These are phyloP conservation scores for Scleroderma bovista DNA, from an alignment of 768 basidiomycete genomes.

Conservation along the genomic window DNA sequence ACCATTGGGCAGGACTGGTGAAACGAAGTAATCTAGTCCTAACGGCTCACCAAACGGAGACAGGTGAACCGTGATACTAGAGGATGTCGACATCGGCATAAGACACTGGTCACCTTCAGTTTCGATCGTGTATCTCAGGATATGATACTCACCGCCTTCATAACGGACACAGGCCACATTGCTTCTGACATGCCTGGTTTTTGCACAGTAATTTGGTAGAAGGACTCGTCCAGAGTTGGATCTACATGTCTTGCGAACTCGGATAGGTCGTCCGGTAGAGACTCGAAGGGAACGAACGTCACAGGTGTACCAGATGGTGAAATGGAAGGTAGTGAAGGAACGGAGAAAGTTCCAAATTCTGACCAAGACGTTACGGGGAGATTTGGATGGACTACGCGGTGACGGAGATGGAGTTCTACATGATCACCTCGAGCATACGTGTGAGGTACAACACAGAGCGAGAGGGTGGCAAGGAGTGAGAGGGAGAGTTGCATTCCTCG, in stretches of 20 bases:
- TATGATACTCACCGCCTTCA: slow-evolving; percentile 43
- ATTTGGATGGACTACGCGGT: slow-evolving; percentile 30
- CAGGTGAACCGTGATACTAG: slow-evolving; percentile 54
- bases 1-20: slow-evolving; percentile 63
- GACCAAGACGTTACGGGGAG: slow-evolving; percentile 20
- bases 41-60: slow-evolving; percentile 44
- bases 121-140: slow-evolving; percentile 10
- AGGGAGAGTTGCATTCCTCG: background rate
- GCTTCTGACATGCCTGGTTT: slow-evolving; percentile 38
- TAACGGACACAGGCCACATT: slow-evolving; percentile 27
- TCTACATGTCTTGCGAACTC: slow-evolving; percentile 38
- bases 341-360: slow-evolving; percentile 19
- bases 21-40: slow-evolving; percentile 68
- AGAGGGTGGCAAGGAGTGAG: slow-evolving; percentile 6
- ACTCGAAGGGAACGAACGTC: slow-evolving; percentile 35
- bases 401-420: slow-evolving; percentile 14
- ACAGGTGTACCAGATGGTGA: slow-evolving; percentile 31
- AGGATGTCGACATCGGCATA: slow-evolving; percentile 46
- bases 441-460: slow-evolving; percentile 8
- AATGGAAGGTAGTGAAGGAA: slow-evolving; percentile 26
- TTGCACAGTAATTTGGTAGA: slow-evolving; percentile 71
- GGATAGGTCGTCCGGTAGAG: slow-evolving; percentile 41
- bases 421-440: slow-evolving; percentile 1
- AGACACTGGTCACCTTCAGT: slow-evolving; percentile 50
- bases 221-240: slow-evolving; percentile 34